Evolutionary conservation across 2,329 filamentous ascomycete genomes (phyloP), one percentile per base, ranked within the genome.

Genomic region (Bipolaris bicolor): DNA sequence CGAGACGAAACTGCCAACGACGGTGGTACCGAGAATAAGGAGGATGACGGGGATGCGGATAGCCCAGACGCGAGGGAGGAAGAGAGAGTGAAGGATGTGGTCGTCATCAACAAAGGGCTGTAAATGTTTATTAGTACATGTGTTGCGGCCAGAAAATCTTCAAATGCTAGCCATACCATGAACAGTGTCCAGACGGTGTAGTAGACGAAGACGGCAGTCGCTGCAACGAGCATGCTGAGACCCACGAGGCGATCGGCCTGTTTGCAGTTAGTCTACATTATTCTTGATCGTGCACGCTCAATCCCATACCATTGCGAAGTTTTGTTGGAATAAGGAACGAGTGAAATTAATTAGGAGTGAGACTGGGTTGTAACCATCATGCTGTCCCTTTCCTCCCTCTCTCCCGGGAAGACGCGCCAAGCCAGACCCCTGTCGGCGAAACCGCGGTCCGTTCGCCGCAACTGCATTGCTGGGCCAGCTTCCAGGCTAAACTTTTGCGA

Each of bases 31-130:
- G 66, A 99, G 84, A 45, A 99, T 88, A 63, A 97, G 89, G 67
- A 99, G 88, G 76, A 99, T 97, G 70, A 99, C 94, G 68, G 95
- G 95, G 73, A 99, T 95, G 77, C 95, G 93, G 76, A 99, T 97
- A 60, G 95, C 95, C 95, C 95, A 99, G 76, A 97, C 93, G 77
- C 95, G 93, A 45, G 94, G 94, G 61, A 92, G 95, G 82, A 99
- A 99, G 82, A 98, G 85, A 77, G 90, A 90, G 77, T 99, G 95
- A 57, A 98, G 89, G 55, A 92, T 89, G 79, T 99, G 95, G 76
- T 92, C 91, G 56, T 90, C 86, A 79, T 99, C 95, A 79, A 99
- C 95, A 78, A 99, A 99, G 76, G 95, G 95, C 95, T 99, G 55
- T 24, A 33, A 13, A 13, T 4, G 2, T 33, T 54, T 33, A 22